Evolutionary conservation across 192 early-diverging fungal genomes (phyloP), one percentile per base, ranked within the genome.

Genomic region (Lunasporangiospora selenospora): DNA sequence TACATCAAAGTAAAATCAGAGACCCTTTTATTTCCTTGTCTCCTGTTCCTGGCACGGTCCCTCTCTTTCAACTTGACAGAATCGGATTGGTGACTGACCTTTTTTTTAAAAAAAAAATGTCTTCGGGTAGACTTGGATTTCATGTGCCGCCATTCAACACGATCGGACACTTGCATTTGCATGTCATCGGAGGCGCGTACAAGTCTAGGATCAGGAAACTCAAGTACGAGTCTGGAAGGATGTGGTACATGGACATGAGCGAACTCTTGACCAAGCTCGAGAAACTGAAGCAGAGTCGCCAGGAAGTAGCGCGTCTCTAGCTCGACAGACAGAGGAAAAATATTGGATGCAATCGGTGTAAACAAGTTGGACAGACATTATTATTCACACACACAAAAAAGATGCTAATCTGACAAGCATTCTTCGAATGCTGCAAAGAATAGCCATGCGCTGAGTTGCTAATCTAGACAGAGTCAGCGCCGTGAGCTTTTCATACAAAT

Each of bases 71-170:
- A 21, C 21, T 18, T 13, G 18, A 6, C n/a, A 36, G 10, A 8
- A 11, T 44, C 29, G 26, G 24, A 9, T 32, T 12, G 13, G 16
- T 43, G 11, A 37, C 19, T 29, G 21, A 3, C 23, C 40, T 7
- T 43, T 42, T 48, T 39, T 55, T 16, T 34, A 42, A 24, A 21
- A 19, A 50, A 16, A n/a, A 27, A 3, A 37, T 18, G 18, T 26
- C 51, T 10, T 24, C 2, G 5, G 12, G 26, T 46, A 82, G 81
- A 12, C 57, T 90, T 8, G 91, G 91, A 13, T 92, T 91, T 62
- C 87, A 89, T 57, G 81, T 87, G 12, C 91, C 91, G 16, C 89
- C 89, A 3, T 92, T 91, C 56, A 88, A 83, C 27, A 84, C 83
- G 12, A 75, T 92, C 8, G 44, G 64, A n/a, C 90, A 92, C 77